A percentile compares a stretch with the other conserved stretches of the same genome.
Evolutionary conservation across 495 filamentous ascomycete genomes (phyloP).

Genomic region (Elasticomyces elasticus): DNA sequence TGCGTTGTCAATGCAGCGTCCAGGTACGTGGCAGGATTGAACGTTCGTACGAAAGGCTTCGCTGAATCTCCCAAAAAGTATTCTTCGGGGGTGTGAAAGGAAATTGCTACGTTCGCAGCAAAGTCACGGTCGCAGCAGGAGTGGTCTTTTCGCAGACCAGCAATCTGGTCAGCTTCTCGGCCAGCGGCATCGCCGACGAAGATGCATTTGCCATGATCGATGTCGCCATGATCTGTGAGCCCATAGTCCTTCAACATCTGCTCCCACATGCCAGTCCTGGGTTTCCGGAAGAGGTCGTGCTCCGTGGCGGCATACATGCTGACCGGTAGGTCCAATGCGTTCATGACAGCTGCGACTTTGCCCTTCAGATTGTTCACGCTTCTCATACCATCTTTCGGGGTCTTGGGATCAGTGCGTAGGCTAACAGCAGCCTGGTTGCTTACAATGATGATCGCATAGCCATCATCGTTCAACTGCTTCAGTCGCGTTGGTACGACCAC

Average conservation of each 20-base stretch:
- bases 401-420: conserved; percentile 61
- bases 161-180: conserved; percentile 28
- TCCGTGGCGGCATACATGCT: conserved; percentile 76
- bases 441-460: conserved; percentile 63
- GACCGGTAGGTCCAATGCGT: conserved; percentile 63
- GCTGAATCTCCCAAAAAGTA: conserved; percentile 64
- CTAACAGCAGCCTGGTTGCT: conserved; percentile 82
- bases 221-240: conserved; percentile 47
- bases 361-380: conserved; percentile 68
- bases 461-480: conserved; percentile 56
- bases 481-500: conserved; percentile 54
- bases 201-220: conserved; percentile 59
- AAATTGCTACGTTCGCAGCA: conserved; percentile 68
- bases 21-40: conserved; percentile 53
- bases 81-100: conserved; percentile 81
- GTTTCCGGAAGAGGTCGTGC: conserved; percentile 75
- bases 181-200: conserved; percentile 90
- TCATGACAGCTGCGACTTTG: conserved; percentile 59
- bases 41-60: conserved; percentile 52
- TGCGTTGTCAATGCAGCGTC: conserved; percentile 20
- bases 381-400: conserved; percentile 50
- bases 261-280: conserved; percentile 79
- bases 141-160: conserved; percentile 45
- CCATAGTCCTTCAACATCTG: conserved; percentile 68
- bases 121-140: conserved; percentile 72